These are phyloP conservation scores for Panicum hallii DNA, from an alignment of 202 grass and related monocot species.

Conservation along the genomic window DNA sequence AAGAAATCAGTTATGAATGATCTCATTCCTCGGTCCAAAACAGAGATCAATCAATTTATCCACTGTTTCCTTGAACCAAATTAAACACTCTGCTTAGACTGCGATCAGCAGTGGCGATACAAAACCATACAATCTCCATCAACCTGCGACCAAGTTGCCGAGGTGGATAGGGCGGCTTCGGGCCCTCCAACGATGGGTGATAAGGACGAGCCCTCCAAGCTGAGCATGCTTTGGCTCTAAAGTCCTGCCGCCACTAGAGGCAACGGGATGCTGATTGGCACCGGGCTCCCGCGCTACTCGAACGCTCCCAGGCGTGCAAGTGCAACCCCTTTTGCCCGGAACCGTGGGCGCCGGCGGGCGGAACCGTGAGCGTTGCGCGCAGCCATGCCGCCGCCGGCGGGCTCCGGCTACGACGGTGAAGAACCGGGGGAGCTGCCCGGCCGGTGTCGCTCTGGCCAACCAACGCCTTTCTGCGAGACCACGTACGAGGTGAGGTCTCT, in stretches of 20 bases:
- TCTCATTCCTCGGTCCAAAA: not conserved
- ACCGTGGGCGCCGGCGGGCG: not conserved
- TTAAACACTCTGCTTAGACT: not conserved
- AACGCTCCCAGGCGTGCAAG: not conserved
- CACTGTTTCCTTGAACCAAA: too few species aligned
- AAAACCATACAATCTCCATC: not conserved
- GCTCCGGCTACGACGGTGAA: not conserved
- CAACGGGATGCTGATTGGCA: not conserved
- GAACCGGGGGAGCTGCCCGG: not conserved
- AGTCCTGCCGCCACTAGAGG: not conserved
- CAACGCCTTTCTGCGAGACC: not conserved
- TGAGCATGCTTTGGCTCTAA: not conserved
- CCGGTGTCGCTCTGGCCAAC: not conserved
- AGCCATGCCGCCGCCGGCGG: not conserved
- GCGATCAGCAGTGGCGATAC: not conserved
- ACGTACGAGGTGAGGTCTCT: too few species aligned
- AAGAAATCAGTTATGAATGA: not conserved
- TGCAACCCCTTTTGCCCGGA: not conserved
- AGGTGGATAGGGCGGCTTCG: not conserved
- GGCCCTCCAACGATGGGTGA: not conserved
- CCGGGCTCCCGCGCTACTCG: not conserved
- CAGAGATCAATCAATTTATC: too few species aligned
- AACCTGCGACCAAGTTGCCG: not conserved
- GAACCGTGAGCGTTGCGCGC: not conserved
- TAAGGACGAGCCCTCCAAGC: conserved; percentile 1